Conservation (phyloP, 2,329 filamentous ascomycete species). For the Microcyclospora pomicola region DNA sequence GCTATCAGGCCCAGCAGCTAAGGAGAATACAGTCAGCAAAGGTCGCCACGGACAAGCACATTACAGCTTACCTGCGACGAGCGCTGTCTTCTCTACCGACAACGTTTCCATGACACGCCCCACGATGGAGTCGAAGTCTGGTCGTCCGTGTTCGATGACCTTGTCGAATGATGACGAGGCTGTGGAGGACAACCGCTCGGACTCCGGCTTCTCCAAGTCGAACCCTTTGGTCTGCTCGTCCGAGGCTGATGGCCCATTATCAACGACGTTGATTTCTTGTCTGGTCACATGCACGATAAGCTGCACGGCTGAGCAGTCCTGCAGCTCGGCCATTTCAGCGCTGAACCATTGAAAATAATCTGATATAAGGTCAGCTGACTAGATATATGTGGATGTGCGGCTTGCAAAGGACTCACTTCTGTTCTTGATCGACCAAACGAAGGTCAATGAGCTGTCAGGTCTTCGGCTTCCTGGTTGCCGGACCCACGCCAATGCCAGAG, state of each 20-base stretch:
- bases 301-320: slow-evolving; percentile 32
- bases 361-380: not conserved
- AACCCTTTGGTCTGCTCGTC: too few relatives aligned
- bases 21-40: too few relatives aligned
- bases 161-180: too few relatives aligned
- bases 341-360: slow-evolving; percentile 37
- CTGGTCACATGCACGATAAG: slow-evolving; percentile 42
- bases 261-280: slow-evolving; percentile 23
- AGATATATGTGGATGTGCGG: not conserved
- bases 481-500: slow-evolving; percentile 37
- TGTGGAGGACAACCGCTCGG: too few relatives aligned
- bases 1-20: slow-evolving; percentile 6
- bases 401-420: slow-evolving; percentile 2
- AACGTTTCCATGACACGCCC: slow-evolving; percentile 2
- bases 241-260: not conserved
- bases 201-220: too few relatives aligned
- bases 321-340: slow-evolving; percentile 33
- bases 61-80: slow-evolving; percentile 1
- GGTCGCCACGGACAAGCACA: too few relatives aligned
- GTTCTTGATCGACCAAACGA: slow-evolving; percentile 12
- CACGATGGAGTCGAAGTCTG: too few relatives aligned
- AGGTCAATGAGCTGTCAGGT: slow-evolving; percentile 38
- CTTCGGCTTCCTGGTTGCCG: slow-evolving; percentile 17
- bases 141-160: too few relatives aligned
- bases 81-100: slow-evolving; percentile 3